Base-by-base conservation (phyloP, 176 grass and related monocot genomes). In the Oryza nivara region DNA sequence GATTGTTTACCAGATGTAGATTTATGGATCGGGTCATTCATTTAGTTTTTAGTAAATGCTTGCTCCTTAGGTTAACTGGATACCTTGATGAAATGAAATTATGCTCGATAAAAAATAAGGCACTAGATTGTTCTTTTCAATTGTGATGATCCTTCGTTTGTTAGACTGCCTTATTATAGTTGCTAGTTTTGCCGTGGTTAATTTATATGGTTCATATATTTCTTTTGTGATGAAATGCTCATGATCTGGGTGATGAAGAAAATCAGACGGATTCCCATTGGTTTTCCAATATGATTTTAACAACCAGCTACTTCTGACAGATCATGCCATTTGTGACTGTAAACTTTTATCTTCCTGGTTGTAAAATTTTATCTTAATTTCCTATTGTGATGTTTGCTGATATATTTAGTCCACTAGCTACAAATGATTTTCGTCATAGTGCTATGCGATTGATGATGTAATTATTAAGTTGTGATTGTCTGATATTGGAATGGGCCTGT, bases 241-340 rank as follows among this genome's bases (percentile, higher is more conserved):
- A 75, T 87, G 69, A 51, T 86, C 79, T 86, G 80, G 9, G 25
- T 79, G 88, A 87, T 17, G 85, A 84, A 84, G 89, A 91, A 91
- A 91, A 91, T 91, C 34, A n/a, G 61, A 80, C 65, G 85, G 80
- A 91, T 84, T 91, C 85, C 84, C 80, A 76, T 49, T 91, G 80
- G 84, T 84, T 71, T 2, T 38, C 16, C 19, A 75, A 78, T 16
- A 83, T 87, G 89, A 87, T 90, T 83, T 75, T 80, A 52, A 26
- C 17, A 87, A 87, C 84, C 89, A 90, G 69, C 70, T 90, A 90
- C 80, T 87, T 87, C 84, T 76, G 84, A 87, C 84, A 79, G 51
- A 80, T 44, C 80, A 83, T 83, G 69, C 40, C 64, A 84, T 20
- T 20, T 65, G 17, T 23, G 11, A 6, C 58, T 10, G 9, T 44